Percentiles rank a stretch among this genome's conserved stretches.
phyloP scores from a whole-genome alignment of 352 stramenopile genomes.

The Globisporangium camurandrum region DNA sequence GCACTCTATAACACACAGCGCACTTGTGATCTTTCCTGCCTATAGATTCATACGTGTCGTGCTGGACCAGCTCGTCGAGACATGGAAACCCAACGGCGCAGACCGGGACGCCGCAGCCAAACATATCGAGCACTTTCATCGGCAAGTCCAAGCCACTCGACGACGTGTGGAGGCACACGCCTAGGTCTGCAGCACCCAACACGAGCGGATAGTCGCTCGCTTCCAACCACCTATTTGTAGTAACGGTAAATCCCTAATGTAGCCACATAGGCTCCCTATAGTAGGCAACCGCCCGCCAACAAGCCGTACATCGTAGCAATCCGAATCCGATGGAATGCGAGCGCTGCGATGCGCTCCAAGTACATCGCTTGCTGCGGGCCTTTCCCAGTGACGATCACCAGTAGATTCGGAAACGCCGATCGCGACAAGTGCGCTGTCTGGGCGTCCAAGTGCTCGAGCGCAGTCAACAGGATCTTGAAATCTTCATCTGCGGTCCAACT shows the following conservation, averaged over 20 bases:
- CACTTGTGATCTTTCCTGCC: too few species aligned
- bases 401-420: slow-evolving; percentile 64
- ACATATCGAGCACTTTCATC: slow-evolving; percentile 99
- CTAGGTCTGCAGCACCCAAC: slow-evolving; percentile 92
- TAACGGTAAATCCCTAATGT: too few species aligned
- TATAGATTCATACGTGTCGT: slow-evolving; percentile 88
- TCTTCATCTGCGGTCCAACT: slow-evolving; percentile 99
- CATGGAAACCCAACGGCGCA: slow-evolving; percentile 94
- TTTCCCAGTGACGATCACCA: slow-evolving; percentile 97
- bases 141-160: slow-evolving; percentile 97
- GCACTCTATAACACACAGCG: too few species aligned
- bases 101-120: slow-evolving; percentile 95
- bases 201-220: slow-evolving; percentile 95
- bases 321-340: slow-evolving; percentile 70
- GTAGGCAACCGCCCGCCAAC: too few species aligned
- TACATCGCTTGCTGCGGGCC: slow-evolving; percentile 92
- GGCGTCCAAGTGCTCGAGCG: slow-evolving; percentile 75
- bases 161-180: slow-evolving; percentile 98
- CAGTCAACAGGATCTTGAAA: slow-evolving; percentile 95
- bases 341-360: slow-evolving; percentile 62
- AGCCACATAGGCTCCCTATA: too few species aligned
- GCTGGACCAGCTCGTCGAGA: slow-evolving; percentile 94
- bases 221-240: slow-evolving; percentile 94
- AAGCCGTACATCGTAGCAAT: slow-evolving; percentile 78
- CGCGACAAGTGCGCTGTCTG: slow-evolving; percentile 29